A percentile compares a stretch with the other conserved stretches of the same genome.
These are phyloP conservation scores for Tylopilus sp. DNA, from an alignment of 768 basidiomycete genomes.

Conservation along the genomic window DNA sequence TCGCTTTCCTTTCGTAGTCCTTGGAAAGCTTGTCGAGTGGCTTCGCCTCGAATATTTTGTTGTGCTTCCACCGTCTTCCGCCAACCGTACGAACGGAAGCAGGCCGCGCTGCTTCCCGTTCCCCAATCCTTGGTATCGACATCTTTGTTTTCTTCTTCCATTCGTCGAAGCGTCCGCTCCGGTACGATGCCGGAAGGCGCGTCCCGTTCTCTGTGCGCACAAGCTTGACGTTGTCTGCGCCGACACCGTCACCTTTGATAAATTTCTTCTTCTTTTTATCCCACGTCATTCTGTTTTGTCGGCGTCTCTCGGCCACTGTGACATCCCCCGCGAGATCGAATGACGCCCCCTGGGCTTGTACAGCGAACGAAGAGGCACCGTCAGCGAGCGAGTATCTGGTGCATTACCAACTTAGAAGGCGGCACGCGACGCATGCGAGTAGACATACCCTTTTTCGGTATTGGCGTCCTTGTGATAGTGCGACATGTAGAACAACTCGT, in stretches of 20 bases:
- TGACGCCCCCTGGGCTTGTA: conserved; percentile 73
- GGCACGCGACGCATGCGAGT: not conserved
- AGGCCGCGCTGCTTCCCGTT: conserved; percentile 55
- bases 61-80: conserved; percentile 73
- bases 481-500: conserved; percentile 88
- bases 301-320: conserved; percentile 51
- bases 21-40: conserved; percentile 71
- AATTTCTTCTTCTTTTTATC: conserved; percentile 97
- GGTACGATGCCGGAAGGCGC: conserved; percentile 86
- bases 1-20: conserved; percentile 71
- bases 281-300: conserved; percentile 70
- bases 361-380: conserved; percentile 80
- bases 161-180: conserved; percentile 91
- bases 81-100: conserved; percentile 31
- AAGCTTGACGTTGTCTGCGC: conserved; percentile 91
- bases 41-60: conserved; percentile 58
- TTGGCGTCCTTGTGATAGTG: conserved; percentile 84
- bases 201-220: conserved; percentile 91
- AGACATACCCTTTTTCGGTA: conserved; percentile 83
- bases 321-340: conserved; percentile 84
- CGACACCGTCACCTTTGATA: conserved; percentile 77
- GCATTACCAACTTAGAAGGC: not conserved
- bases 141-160: conserved; percentile 82
- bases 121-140: conserved; percentile 79
- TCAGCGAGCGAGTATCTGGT: conserved; percentile 83